Evolutionary conservation across 164 flowering plant species (phyloP).

Genomic region (Cinnamomum micranthum): DNA sequence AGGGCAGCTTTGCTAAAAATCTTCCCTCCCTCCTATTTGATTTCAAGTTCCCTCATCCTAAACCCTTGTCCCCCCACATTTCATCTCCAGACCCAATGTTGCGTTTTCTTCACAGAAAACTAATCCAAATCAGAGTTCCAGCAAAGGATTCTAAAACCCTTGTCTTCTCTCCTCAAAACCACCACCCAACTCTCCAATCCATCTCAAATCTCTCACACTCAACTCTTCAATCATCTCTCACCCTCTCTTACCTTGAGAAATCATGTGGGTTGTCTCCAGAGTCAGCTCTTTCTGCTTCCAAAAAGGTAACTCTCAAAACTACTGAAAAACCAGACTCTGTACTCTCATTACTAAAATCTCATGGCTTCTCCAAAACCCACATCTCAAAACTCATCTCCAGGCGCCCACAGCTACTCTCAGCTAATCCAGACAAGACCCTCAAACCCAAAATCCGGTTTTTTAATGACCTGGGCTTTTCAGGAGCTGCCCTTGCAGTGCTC

Average conservation of each 20-base stretch:
- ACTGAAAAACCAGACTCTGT: neutral
- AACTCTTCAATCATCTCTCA: neutral
- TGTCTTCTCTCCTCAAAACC: neutral
- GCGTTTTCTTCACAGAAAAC: neutral
- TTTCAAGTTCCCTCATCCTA: no score
- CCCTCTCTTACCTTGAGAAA: neutral
- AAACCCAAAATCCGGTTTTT: slow-evolving; percentile 36
- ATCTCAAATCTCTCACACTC: slow-evolving; percentile 12
- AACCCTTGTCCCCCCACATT: no score
- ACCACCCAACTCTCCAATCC: neutral
- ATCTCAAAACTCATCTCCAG: neutral
- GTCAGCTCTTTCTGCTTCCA: neutral
- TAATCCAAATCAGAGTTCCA: no score
- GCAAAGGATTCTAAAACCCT: neutral
- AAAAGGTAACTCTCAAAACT: neutral
- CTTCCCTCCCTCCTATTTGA: no score
- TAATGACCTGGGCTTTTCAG: slow-evolving; percentile 20
- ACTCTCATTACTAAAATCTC: neutral
- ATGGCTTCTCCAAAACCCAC: no score
- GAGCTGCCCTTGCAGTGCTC: slow-evolving; percentile 3
- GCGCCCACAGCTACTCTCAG: slow-evolving; percentile 17
- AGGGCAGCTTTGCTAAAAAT: no score
- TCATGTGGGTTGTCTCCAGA: slow-evolving; percentile 1
- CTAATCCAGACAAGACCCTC: slow-evolving; percentile 23
- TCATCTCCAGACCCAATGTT: neutral